phyloP scores from a whole-genome alignment of 192 early-diverging fungal species.

The Oehlia diaphana region DNA sequence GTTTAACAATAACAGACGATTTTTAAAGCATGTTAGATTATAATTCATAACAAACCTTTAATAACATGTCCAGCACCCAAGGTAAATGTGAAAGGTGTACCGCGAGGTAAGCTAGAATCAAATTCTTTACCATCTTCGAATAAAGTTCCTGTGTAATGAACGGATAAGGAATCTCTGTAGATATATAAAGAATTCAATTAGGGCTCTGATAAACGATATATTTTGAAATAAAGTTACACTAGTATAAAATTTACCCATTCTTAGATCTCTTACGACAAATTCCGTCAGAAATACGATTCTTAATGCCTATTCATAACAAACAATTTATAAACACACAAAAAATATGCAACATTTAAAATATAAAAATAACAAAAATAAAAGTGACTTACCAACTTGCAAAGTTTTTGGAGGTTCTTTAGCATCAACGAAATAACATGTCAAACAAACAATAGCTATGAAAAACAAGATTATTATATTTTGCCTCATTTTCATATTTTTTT shows the following conservation, averaged over 20 bases:
- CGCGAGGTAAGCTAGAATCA: constrained; percentile 68
- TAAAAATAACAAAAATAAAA: neutral
- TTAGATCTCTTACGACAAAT: constrained; percentile 9
- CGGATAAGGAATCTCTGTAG: constrained; percentile 61
- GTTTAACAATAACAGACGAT: no score
- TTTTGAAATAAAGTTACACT: neutral
- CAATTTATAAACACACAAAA: neutral
- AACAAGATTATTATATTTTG: constrained; percentile 10
- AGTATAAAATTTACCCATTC: constrained; percentile 18
- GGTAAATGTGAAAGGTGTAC: constrained; percentile 68
- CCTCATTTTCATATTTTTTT: neutral
- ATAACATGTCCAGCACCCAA: constrained; percentile 70
- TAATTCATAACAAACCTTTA: constrained; percentile 49
- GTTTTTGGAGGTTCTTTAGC: constrained; percentile 23
- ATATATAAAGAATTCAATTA: neutral
- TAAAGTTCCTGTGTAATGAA: constrained; percentile 78
- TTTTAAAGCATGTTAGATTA: neutral
- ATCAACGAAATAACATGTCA: neutral
- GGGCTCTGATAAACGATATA: neutral
- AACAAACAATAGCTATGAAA: constrained; percentile 6
- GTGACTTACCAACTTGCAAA: constrained; percentile 22
- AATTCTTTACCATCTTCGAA: constrained; percentile 67
- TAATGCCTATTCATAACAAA: constrained; percentile 23
- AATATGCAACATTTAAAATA: neutral
- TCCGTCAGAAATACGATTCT: constrained; percentile 23